Conservation (phyloP, 169 alveolate species). For the Eimeria necatrix region DNA sequence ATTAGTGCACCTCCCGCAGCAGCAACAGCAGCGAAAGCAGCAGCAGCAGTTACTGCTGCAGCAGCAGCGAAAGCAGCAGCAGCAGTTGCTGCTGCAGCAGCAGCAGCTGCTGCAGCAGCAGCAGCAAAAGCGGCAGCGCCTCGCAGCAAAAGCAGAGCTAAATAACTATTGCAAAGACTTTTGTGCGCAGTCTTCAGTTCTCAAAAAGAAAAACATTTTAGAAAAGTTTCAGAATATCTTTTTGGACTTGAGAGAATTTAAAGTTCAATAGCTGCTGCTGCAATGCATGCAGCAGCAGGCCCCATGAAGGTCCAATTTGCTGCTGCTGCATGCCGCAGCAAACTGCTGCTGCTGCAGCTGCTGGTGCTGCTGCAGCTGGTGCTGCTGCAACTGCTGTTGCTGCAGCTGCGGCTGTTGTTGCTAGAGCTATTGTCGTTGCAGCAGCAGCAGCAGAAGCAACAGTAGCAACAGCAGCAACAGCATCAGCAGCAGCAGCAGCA, state of each 20-base stretch:
- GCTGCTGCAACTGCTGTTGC: slow-evolving; percentile 4
- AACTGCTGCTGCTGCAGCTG: slow-evolving; percentile 44
- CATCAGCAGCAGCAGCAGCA: neutral
- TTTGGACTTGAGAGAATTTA: neutral
- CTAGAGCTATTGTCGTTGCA: neutral
- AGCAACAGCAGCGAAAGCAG: neutral
- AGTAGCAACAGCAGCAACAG: neutral
- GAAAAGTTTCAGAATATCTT: neutral
- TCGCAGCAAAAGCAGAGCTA: neutral
- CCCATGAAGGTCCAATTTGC: slow-evolving; percentile 13
- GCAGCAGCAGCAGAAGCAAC: neutral
- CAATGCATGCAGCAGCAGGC: neutral
- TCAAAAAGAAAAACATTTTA: neutral
- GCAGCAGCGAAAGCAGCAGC: neutral
- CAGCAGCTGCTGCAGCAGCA: slow-evolving; percentile 19
- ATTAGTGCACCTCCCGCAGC: too few relatives aligned
- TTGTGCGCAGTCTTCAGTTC: neutral
- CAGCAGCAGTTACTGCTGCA: neutral
- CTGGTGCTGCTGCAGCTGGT: neutral
- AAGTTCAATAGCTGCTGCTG: neutral
- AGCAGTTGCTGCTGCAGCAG: neutral
- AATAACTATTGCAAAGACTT: neutral
- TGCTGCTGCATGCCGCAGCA: slow-evolving; percentile 7
- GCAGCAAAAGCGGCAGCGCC: neutral
- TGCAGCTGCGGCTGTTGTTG: neutral